A percentile compares a stretch with the other conserved stretches of the same genome.
phyloP scores from a whole-genome alignment of 2,329 filamentous ascomycete genomes.

The Clathrospora elynae region DNA sequence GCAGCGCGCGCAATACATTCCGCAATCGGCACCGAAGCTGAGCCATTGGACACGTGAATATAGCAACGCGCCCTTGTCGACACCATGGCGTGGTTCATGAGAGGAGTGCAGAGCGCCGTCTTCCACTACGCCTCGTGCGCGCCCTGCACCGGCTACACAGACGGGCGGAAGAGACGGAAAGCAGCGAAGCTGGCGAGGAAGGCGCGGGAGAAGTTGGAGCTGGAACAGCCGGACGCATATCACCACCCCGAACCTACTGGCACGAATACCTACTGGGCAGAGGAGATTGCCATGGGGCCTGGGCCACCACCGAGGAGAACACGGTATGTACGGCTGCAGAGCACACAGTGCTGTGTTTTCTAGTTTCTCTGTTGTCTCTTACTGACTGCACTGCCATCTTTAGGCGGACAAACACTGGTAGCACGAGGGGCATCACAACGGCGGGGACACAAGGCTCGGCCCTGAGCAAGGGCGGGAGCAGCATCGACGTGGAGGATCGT shows the following conservation, averaged over 20 bases:
- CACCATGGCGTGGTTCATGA: constrained; percentile 49
- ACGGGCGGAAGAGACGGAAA: constrained; percentile 71
- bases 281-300: constrained; percentile 84
- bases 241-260: constrained; percentile 80
- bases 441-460: constrained; percentile 57
- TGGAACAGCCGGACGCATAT: constrained; percentile 74
- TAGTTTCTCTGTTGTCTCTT: no score
- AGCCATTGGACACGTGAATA: background rate
- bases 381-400: no score
- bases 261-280: constrained; percentile 86
- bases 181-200: constrained; percentile 71
- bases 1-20: constrained; percentile 2
- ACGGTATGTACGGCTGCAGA: no score
- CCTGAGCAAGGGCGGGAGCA: constrained; percentile 54
- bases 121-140: constrained; percentile 80
- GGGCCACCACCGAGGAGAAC: constrained; percentile 66
- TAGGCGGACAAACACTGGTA: constrained; percentile 59
- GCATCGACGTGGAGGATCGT: constrained; percentile 40
- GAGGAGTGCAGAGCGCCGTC: constrained; percentile 71
- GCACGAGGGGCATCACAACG: constrained; percentile 64
- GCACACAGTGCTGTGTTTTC: no score
- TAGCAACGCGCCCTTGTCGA: background rate
- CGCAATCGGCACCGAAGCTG: background rate
- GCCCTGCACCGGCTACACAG: constrained; percentile 73
- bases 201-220: constrained; percentile 67